Evolutionary conservation across 2,329 filamentous ascomycete species (phyloP).

Genomic region (Pseudocercospora ulei): DNA sequence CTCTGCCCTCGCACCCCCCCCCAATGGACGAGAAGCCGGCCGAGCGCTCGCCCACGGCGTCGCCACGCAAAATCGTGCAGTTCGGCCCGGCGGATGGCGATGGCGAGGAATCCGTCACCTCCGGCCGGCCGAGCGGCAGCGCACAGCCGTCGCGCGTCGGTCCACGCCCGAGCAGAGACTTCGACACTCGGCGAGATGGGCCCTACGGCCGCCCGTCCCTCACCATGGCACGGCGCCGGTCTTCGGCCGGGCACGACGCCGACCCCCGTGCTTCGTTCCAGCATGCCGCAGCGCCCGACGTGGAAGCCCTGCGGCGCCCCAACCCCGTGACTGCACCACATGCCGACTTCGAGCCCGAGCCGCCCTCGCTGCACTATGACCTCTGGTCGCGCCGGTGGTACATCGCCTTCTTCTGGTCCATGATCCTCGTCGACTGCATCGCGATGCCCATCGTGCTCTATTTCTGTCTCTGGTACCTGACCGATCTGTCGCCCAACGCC

Average conservation of each 20-base stretch:
- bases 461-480: conserved; percentile 52
- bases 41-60: not conserved
- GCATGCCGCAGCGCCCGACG: conserved; percentile 12
- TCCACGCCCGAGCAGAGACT: conserved; percentile 26
- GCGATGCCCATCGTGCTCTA: conserved; percentile 52
- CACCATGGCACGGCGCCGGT: conserved; percentile 29
- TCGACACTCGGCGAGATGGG: conserved; percentile 30
- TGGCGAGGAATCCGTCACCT: conserved; percentile 18
- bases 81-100: conserved; percentile 18
- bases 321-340: conserved; percentile 11
- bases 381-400: conserved; percentile 46
- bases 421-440: conserved; percentile 52
- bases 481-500: conserved; percentile 43
- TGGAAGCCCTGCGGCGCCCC: conserved; percentile 14
- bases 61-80: conserved; percentile 17
- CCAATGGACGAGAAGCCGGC: conserved; percentile 1
- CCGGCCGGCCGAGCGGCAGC: conserved; percentile 6
- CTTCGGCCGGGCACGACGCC: conserved; percentile 14
- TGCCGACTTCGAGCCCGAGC: conserved; percentile 32
- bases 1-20: not conserved
- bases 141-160: conserved; percentile 20
- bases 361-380: conserved; percentile 49
- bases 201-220: conserved; percentile 31
- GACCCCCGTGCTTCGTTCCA: conserved; percentile 9
- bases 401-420: conserved; percentile 50